These are phyloP conservation scores for Leccinum angustisporum DNA, from an alignment of 1,284 basidiomycete species.

Conservation along the genomic window DNA sequence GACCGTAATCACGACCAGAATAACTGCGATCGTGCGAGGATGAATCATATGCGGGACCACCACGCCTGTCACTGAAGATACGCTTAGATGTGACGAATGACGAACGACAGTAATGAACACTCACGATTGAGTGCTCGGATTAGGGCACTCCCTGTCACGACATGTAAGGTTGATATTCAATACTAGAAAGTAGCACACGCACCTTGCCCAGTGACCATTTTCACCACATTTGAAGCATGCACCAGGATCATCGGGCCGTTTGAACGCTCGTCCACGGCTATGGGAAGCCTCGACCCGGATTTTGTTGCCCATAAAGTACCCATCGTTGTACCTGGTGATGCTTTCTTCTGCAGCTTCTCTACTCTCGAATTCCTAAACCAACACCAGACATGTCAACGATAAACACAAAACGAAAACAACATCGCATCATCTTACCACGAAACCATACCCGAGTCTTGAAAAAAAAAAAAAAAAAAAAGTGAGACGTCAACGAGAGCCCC, in stretches of 20 bases:
- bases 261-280: slow-evolving; percentile 77
- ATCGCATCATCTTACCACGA: slow-evolving; percentile 59
- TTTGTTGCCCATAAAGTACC: slow-evolving; percentile 85
- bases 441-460: slow-evolving; percentile 72
- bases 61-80: slow-evolving; percentile 27
- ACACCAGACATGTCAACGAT: not conserved
- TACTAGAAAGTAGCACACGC: slow-evolving; percentile 23
- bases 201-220: slow-evolving; percentile 85
- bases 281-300: slow-evolving; percentile 82
- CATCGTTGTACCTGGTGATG: slow-evolving; percentile 82
- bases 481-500: slow-evolving; percentile 8
- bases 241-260: slow-evolving; percentile 73
- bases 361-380: slow-evolving; percentile 72
- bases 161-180: slow-evolving; percentile 9
- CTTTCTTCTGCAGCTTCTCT: slow-evolving; percentile 80
- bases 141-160: slow-evolving; percentile 67
- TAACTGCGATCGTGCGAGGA: slow-evolving; percentile 54
- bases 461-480: no score
- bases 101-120: slow-evolving; percentile 28
- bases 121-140: slow-evolving; percentile 45
- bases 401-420: not conserved
- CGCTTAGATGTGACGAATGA: slow-evolving; percentile 2
- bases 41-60: slow-evolving; percentile 42
- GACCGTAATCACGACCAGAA: slow-evolving; percentile 47
- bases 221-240: slow-evolving; percentile 84